These are phyloP conservation scores for Spergularia bocconei DNA, from an alignment of 148 eudicot genomes.

Conservation along the genomic window DNA sequence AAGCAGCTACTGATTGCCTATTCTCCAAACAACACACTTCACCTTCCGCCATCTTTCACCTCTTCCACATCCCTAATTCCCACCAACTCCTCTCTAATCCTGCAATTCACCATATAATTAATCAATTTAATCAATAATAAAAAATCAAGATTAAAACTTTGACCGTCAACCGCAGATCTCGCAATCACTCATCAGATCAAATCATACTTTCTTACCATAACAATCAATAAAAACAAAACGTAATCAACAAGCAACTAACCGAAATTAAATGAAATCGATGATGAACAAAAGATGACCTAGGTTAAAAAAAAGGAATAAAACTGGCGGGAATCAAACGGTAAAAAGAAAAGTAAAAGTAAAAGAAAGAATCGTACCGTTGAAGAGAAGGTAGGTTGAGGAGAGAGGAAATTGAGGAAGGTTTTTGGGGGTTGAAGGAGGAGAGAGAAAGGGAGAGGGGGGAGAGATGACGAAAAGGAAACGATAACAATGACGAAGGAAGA, in stretches of 20 bases:
- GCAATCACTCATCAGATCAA: constrained; percentile 30
- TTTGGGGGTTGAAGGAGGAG: constrained; percentile 60
- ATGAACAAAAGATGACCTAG: background rate
- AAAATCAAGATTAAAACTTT: background rate
- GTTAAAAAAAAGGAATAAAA: background rate
- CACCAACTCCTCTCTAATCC: constrained; percentile 22
- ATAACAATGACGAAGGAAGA: background rate
- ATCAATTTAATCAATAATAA: background rate
- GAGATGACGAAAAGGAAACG: too few species aligned
- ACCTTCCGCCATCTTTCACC: constrained; percentile 53
- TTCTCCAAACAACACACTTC: constrained; percentile 71
- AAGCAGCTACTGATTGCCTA: constrained; percentile 68
- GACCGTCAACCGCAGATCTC: constrained; percentile 37
- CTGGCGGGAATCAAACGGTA: constrained; percentile 30
- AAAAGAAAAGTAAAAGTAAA: background rate
- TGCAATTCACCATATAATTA: background rate
- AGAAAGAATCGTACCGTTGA: constrained; percentile 12
- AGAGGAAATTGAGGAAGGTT: constrained; percentile 22
- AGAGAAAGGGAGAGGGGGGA: background rate
- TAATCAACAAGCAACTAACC: background rate
- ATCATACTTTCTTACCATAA: constrained; percentile 4
- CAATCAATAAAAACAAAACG: background rate
- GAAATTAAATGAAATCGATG: background rate
- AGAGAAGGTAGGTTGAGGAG: constrained; percentile 21
- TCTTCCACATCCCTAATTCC: constrained; percentile 16